phyloP scores from a whole-genome alignment of 495 filamentous ascomycete genomes.

The Trichocladium antarcticum region DNA sequence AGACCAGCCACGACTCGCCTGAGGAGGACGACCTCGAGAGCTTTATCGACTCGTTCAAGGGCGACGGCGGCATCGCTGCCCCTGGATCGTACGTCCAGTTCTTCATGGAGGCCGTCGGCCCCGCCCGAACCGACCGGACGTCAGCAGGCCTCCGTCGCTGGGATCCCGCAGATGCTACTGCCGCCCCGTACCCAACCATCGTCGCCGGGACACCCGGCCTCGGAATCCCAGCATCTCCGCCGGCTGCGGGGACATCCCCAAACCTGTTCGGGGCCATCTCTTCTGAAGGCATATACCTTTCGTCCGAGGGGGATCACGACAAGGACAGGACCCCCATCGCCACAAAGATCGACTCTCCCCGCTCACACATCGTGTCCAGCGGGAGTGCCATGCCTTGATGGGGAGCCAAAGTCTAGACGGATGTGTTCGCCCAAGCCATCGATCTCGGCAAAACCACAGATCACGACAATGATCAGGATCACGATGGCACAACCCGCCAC shows the following conservation, averaged over 20 bases:
- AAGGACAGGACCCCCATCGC: neutral
- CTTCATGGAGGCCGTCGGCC: conserved; percentile 27
- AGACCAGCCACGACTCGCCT: conserved; percentile 33
- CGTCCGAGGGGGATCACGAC: neutral
- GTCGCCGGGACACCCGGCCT: conserved; percentile 6
- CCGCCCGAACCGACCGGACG: neutral
- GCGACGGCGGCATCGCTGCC: conserved; percentile 26
- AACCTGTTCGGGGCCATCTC: conserved; percentile 35
- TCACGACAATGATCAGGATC: no score
- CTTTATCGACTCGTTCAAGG: conserved; percentile 22
- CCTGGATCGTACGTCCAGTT: conserved; percentile 42
- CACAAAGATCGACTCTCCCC: conserved; percentile 35
- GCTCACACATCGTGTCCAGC: conserved; percentile 16
- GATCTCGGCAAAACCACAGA: no score
- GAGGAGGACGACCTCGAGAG: conserved; percentile 23
- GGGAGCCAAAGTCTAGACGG: neutral
- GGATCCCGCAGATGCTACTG: neutral
- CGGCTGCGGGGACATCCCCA: neutral
- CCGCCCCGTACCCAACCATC: neutral
- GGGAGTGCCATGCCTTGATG: neutral
- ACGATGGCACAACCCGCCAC: no score
- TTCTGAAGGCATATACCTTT: conserved; percentile 31
- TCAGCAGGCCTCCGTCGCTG: neutral
- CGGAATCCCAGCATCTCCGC: no score
- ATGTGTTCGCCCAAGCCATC: no score